Base-by-base conservation (phyloP, 2,329 filamentous ascomycete genomes). In the Trichothecium sympodiale region DNA sequence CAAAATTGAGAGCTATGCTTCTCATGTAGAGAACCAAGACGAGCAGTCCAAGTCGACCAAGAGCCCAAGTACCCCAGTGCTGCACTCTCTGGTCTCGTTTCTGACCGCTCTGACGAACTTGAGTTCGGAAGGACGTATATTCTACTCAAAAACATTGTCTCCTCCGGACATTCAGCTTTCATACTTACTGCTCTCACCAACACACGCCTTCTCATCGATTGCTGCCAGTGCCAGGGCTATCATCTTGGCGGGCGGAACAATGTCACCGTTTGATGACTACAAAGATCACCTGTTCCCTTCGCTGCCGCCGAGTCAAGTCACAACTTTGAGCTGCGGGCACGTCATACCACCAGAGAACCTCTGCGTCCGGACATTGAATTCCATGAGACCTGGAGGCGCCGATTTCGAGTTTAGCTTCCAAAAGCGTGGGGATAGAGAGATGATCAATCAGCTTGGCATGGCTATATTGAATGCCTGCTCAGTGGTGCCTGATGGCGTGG, bases 231-330 rank as follows among this genome's bases (percentile, higher is more conserved):
- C 91, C 1, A 72, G 87, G 39, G 84, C 89, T 2, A 83, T 98
- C 4, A 81, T 98, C 29, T 65, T 98, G 4, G 91, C 88, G 0
- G 91, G 91, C 39, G 91, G 91, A 16, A 98, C 91, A 17, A 96
- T 98, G 91, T 94, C 91, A 3, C 91, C 91, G 0, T 94, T 96
- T 64, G 74, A 80, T 17, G 91, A 96, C 59, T 98, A 94, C 57
- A 78, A 73, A 26, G 71, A 81, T 4, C 84, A 95, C 48, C 67
- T 98, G 0, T 91, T 98, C 42, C 83, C 89, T 0, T 80, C 83
- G 33, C 56, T 94, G 0, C 53, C 72, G 0, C 46, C 67, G 1
- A 57, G 64, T 0, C 75, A 75, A 38, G 71, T 96, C 31, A 79
- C 71, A 8, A 94, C 84, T 0, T 72, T 95, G 20, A 95, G 87